Conservation (phyloP, 148 eudicot genomes). For the Bassia scoparia region DNA sequence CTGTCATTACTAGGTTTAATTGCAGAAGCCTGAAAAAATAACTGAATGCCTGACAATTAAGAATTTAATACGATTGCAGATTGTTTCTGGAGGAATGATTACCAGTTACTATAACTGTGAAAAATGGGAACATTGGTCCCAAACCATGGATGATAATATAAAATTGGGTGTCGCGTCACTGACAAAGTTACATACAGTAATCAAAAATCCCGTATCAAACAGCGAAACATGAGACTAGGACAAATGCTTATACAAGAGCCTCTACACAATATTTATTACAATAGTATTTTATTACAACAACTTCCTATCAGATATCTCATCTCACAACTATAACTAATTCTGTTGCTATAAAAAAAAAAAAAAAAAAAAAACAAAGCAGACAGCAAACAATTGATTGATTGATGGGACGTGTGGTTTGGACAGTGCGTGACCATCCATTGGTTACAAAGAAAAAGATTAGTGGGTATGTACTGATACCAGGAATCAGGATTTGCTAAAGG, state of each 20-base stretch:
- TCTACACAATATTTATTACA: not conserved
- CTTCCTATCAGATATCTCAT: conserved; percentile 6
- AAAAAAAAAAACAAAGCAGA: not conserved
- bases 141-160: not conserved
- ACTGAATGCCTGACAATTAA: not conserved
- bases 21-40: not conserved
- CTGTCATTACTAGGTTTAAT: not conserved
- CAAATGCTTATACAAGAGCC: not conserved
- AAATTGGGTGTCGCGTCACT: not conserved
- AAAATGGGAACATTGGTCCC: not conserved
- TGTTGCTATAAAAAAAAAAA: not conserved
- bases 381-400: not conserved
- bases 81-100: not conserved
- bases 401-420: not conserved
- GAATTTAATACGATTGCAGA: not conserved
- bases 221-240: not conserved
- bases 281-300: not conserved
- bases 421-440: not conserved
- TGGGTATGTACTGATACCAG: conserved; percentile 6
- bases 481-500: conserved; percentile 71
- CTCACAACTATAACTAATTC: conserved; percentile 7
- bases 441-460: conserved; percentile 1
- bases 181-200: not conserved
- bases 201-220: not conserved
- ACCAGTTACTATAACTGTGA: not conserved